These are phyloP conservation scores for Canna indica DNA, from an alignment of 176 grass and related monocot species.

Conservation along the genomic window DNA sequence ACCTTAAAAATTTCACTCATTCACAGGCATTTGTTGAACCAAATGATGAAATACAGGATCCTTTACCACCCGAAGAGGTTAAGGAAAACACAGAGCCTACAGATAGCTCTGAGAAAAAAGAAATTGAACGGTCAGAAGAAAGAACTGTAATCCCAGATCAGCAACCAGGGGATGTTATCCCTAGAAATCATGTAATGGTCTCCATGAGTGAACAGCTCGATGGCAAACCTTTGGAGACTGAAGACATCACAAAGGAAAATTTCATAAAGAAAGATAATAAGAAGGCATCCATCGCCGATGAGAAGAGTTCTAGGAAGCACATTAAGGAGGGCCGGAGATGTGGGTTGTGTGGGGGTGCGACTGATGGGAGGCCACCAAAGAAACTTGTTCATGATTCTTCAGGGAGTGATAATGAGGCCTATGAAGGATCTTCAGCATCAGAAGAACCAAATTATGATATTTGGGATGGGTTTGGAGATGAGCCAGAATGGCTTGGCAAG, in stretches of 20 bases:
- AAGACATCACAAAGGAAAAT: slow-evolving; percentile 34
- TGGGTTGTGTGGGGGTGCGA: slow-evolving; percentile 77
- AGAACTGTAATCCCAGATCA: slow-evolving; percentile 18
- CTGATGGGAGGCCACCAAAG: slow-evolving; percentile 80
- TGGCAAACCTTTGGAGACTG: slow-evolving; percentile 17
- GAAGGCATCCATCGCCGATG: slow-evolving; percentile 24
- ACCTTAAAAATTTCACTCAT: slow-evolving; percentile 22
- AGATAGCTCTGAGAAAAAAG: slow-evolving; percentile 20
- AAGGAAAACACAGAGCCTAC: slow-evolving; percentile 1
- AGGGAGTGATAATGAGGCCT: slow-evolving; percentile 89
- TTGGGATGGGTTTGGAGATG: slow-evolving; percentile 88
- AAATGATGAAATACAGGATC: slow-evolving; percentile 8
- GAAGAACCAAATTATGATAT: slow-evolving; percentile 88
- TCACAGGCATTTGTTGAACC: neutral
- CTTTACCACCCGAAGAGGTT: slow-evolving; percentile 16
- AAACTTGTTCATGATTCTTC: slow-evolving; percentile 53
- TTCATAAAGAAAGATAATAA: slow-evolving; percentile 22
- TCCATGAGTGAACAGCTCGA: slow-evolving; percentile 23
- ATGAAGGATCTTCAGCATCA: slow-evolving; percentile 72
- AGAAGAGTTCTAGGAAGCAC: slow-evolving; percentile 20
- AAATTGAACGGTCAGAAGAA: slow-evolving; percentile 17
- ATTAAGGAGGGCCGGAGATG: slow-evolving; percentile 82
- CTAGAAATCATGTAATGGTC: slow-evolving; percentile 4
- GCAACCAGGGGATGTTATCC: slow-evolving; percentile 27
- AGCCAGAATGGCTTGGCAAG: slow-evolving; percentile 83